These are phyloP conservation scores for Chaetomium sp. DNA, from an alignment of 2,329 filamentous ascomycete genomes.

Conservation along the genomic window DNA sequence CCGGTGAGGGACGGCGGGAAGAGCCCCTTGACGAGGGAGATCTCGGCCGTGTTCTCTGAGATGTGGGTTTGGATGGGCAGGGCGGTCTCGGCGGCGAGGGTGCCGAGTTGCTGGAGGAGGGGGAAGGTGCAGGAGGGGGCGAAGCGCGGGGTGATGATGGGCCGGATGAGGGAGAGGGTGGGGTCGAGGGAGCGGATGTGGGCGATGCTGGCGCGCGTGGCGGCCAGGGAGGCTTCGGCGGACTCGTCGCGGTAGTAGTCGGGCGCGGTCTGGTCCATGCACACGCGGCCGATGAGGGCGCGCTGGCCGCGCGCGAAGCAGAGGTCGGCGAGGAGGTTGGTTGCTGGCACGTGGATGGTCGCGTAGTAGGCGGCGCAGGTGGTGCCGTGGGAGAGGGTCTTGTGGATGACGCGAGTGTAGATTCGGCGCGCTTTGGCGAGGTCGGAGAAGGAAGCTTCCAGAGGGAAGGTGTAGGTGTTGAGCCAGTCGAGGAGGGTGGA, in stretches of 20 bases:
- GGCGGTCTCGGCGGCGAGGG: slow-evolving; percentile 57
- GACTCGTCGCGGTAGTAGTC: slow-evolving; percentile 78
- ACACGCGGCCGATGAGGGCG: slow-evolving; percentile 89
- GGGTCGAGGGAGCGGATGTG: slow-evolving; percentile 73
- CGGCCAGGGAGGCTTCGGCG: slow-evolving; percentile 56
- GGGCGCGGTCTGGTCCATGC: slow-evolving; percentile 83
- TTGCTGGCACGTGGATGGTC: slow-evolving; percentile 81
- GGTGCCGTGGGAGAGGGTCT: slow-evolving; percentile 85
- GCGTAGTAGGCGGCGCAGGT: slow-evolving; percentile 96
- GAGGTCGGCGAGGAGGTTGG: slow-evolving; percentile 86
- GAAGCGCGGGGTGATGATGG: slow-evolving; percentile 77
- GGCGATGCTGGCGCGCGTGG: slow-evolving; percentile 61
- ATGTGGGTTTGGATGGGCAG: slow-evolving; percentile 87
- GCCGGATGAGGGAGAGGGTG: slow-evolving; percentile 63
- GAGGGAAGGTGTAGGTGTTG: slow-evolving; percentile 89
- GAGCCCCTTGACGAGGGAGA: slow-evolving; percentile 67
- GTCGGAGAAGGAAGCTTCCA: slow-evolving; percentile 75
- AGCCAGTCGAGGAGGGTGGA: slow-evolving; percentile 93
- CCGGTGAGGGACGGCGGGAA: slow-evolving; percentile 57
- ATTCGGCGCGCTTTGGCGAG: slow-evolving; percentile 65
- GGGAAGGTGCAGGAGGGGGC: slow-evolving; percentile 63
- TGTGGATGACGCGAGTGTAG: slow-evolving; percentile 75
- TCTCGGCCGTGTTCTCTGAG: slow-evolving; percentile 76
- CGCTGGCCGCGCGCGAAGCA: slow-evolving; percentile 81
- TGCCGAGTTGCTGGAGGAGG: slow-evolving; percentile 65